A percentile compares a stretch with the other conserved stretches of the same genome.
Conservation (phyloP, 192 early-diverging fungal species). For the Allomyces arbusculus region DNA sequence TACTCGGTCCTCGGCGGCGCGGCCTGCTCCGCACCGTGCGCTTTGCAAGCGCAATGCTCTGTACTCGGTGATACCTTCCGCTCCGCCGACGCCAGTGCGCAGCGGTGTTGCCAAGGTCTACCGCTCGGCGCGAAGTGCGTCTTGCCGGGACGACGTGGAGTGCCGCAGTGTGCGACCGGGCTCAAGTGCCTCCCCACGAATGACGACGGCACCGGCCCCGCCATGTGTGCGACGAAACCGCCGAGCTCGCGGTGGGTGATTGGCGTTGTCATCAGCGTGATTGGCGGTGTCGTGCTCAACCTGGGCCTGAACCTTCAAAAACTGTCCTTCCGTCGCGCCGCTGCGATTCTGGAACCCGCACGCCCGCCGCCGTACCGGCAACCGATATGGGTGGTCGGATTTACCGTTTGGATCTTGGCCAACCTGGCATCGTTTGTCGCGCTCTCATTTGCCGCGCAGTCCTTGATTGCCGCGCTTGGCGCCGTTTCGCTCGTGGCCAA, state of each 20-base stretch:
- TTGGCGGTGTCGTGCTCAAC: background rate
- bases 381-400: background rate
- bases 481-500: constrained; percentile 61
- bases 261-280: background rate
- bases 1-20: background rate
- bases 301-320: background rate
- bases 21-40: background rate
- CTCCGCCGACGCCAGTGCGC: background rate
- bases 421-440: background rate
- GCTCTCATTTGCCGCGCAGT: constrained; percentile 48
- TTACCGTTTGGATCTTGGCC: background rate
- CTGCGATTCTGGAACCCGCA: background rate
- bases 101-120: background rate
- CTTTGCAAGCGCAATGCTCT: background rate
- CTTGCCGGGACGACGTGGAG: background rate
- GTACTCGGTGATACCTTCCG: background rate
- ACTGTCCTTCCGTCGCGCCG: background rate
- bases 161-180: background rate
- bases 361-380: background rate
- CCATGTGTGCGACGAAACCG: background rate
- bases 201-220: background rate
- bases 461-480: constrained; percentile 54
- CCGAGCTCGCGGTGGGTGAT: background rate
- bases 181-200: background rate
- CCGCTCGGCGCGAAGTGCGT: background rate